Base-by-base conservation (phyloP, 305 asterid genomes). In the Solanum hybrid region DNA sequence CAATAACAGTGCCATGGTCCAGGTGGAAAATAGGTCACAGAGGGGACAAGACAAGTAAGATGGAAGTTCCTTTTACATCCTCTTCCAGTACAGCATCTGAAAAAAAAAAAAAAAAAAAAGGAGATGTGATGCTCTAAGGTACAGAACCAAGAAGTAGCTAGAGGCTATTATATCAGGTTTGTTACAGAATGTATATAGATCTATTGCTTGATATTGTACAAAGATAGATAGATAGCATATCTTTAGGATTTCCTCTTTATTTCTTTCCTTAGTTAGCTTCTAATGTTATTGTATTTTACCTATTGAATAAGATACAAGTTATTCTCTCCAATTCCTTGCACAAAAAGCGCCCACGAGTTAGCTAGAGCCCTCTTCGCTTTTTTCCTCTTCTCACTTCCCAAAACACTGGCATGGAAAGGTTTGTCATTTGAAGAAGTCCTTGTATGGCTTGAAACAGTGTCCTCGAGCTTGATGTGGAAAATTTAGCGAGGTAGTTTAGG, bases 51-150 rank as follows among this genome's bases (percentile, higher is more conserved):
- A 87, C 94, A 92, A 88, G 90, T 34, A 20, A 89, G 89, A 89
- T 91, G 94, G 90, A 91, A 92, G 89, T 90, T 92, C 91, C 90
- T 90, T 61, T 77, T 87, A 83, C 93, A 91, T 78, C 90, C 94
- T 39, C 57, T 77, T 74, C 94, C 94, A 33, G 85, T 81, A 91
- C 94, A 92, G 24, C 24, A 57, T 57, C 67, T 57, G 10, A 28
- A 0, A 11, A 24, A 24, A n/a, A n/a, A 69, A 5, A 11, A n/a
- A n/a, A n/a, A n/a, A 69, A 71, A 69, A 71, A 24, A 4, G 7
- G 76, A 71, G n/a, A 51, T 24, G 34, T 26, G 77, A 71, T 71
- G 1, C 34, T 71, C 34, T 69, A 24, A 71, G 34, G 34, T 71
- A 71, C 85, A 51, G 0, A 79, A 26, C 77, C 77, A 71, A 26